Percentiles rank a stretch among this genome's conserved stretches.
phyloP scores from a whole-genome alignment of 1,284 basidiomycete species.

The Irpex rosettiformis region DNA sequence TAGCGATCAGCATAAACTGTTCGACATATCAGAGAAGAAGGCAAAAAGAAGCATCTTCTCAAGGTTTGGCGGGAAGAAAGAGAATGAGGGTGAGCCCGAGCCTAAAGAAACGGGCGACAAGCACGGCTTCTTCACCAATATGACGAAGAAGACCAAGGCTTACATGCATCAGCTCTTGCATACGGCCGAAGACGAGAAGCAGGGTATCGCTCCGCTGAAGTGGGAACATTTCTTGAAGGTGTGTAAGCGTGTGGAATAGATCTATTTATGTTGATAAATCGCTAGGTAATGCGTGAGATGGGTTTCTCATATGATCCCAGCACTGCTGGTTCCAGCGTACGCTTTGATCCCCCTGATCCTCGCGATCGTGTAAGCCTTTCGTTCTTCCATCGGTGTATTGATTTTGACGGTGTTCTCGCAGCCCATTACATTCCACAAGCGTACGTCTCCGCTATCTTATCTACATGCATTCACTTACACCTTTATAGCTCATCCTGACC shows the following conservation, averaged over 20 bases:
- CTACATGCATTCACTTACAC: not conserved
- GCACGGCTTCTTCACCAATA: constrained; percentile 49
- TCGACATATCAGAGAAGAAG: constrained; percentile 41
- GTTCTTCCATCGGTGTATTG: not conserved
- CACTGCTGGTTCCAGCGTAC: constrained; percentile 77
- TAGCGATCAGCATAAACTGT: constrained; percentile 49
- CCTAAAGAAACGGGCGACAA: constrained; percentile 38
- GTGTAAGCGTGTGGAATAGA: constrained; percentile 6
- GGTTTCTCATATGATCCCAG: constrained; percentile 69
- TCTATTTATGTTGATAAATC: constrained; percentile 1
- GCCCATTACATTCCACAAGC: constrained; percentile 76
- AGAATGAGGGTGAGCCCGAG: constrained; percentile 31
- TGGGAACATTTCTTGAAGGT: constrained; percentile 70
- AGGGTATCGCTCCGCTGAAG: constrained; percentile 58
- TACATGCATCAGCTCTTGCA: constrained; percentile 64
- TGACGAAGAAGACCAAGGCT: constrained; percentile 54
- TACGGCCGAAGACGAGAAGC: constrained; percentile 52
- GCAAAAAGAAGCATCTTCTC: constrained; percentile 50
- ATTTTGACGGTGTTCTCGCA: constrained; percentile 24
- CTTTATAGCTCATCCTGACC: constrained; percentile 63
- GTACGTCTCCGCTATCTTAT: constrained; percentile 36
- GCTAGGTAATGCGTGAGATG: constrained; percentile 72
- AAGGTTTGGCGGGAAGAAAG: constrained; percentile 34
- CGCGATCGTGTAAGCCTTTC: constrained; percentile 45
- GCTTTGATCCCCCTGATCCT: constrained; percentile 69